Evolutionary conservation across 768 basidiomycete species (phyloP).

Genomic region (Mycena crocata): DNA sequence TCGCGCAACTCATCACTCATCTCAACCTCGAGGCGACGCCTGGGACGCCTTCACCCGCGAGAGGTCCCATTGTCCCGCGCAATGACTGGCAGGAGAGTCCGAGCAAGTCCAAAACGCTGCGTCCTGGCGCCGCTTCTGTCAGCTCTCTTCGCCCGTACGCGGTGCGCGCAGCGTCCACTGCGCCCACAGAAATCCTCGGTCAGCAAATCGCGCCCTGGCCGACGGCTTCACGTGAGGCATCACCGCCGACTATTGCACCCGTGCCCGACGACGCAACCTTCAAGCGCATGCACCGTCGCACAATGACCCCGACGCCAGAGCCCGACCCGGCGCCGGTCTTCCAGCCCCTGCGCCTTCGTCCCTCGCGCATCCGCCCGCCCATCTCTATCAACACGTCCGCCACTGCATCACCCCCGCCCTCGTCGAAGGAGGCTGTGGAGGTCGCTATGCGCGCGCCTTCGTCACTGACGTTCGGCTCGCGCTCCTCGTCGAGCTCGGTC

Average conservation of each 20-base stretch:
- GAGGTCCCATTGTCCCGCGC: slow-evolving; percentile 35
- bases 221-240: slow-evolving; percentile 43
- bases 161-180: slow-evolving; percentile 39
- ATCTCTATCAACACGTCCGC: slow-evolving; percentile 7
- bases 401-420: slow-evolving; percentile 38
- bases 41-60: slow-evolving; percentile 51
- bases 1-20: slow-evolving; percentile 81
- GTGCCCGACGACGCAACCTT: slow-evolving; percentile 35
- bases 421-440: slow-evolving; percentile 38
- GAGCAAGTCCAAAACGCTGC: slow-evolving; percentile 43
- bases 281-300: slow-evolving; percentile 62
- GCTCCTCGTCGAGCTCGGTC: slow-evolving; percentile 39
- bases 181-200: slow-evolving; percentile 49
- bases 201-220: slow-evolving; percentile 77
- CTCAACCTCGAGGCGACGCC: slow-evolving; percentile 88
- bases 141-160: slow-evolving; percentile 65
- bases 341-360: slow-evolving; percentile 57
- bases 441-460: slow-evolving; percentile 51
- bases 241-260: slow-evolving; percentile 31
- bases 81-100: slow-evolving; percentile 42
- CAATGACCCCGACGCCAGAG: slow-evolving; percentile 68
- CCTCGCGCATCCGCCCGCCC: slow-evolving; percentile 29
- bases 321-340: slow-evolving; percentile 69
- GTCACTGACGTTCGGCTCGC: slow-evolving; percentile 51
- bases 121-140: slow-evolving; percentile 50